These are phyloP conservation scores for Boletus rex-veris DNA, from an alignment of 768 basidiomycete species.

Conservation along the genomic window DNA sequence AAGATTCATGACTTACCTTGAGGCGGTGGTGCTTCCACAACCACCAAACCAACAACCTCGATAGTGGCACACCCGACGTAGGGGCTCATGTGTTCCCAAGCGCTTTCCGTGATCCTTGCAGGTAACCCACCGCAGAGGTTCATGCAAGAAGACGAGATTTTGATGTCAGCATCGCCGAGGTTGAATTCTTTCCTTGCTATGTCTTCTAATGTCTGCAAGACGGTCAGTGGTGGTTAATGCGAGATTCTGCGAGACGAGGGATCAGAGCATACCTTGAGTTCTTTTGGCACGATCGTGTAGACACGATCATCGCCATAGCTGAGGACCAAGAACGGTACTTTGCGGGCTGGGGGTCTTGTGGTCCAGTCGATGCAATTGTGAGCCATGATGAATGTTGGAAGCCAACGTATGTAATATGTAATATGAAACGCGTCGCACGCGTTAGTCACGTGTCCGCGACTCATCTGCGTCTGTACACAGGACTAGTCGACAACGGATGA, in stretches of 20 bases:
- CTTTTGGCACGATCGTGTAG: conserved; percentile 17
- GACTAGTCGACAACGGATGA: too few species aligned
- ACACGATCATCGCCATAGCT: conserved; percentile 10
- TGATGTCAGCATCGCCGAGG: conserved; percentile 15
- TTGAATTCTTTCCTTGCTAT: conserved; percentile 19
- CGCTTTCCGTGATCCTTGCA: conserved; percentile 20
- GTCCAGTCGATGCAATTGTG: conserved; percentile 31
- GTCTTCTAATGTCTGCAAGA: conserved; percentile 13
- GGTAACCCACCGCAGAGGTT: conserved; percentile 19
- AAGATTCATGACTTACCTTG: not conserved
- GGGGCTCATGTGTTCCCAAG: conserved; percentile 17
- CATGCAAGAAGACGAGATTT: conserved; percentile 17
- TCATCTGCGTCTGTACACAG: too few species aligned
- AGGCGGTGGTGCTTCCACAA: not conserved
- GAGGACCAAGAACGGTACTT: conserved; percentile 20
- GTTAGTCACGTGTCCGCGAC: conserved; percentile 11
- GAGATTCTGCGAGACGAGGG: not conserved
- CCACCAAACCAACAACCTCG: not conserved
- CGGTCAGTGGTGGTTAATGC: not conserved
- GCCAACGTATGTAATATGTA: not conserved
- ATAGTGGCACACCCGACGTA: conserved; percentile 26
- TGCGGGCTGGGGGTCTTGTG: conserved; percentile 15
- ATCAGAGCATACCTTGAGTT: conserved; percentile 10
- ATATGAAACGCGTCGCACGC: conserved; percentile 4
- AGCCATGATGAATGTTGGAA: conserved; percentile 9